Evolutionary conservation across 2,329 filamentous ascomycete genomes (phyloP), one percentile per base, ranked within the genome.

Genomic region (Xylariaceae sp.): DNA sequence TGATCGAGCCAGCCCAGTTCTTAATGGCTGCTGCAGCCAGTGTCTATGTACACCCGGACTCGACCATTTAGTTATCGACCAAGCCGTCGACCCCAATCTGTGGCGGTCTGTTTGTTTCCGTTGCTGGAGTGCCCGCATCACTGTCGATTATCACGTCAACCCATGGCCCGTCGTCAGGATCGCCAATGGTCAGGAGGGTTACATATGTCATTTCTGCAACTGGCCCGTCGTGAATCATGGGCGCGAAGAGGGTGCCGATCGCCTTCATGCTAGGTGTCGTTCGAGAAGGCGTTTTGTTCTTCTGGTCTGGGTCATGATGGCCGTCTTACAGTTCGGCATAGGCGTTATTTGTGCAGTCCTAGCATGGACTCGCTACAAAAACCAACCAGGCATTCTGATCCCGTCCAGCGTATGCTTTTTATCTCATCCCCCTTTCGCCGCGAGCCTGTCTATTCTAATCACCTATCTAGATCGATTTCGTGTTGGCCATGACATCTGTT

Each of bases 21-120:
- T 71, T 47, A 57, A 59, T 17, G 60, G 62, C 44, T 71, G 68
- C 55, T 71, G 69, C 60, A 65, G 57, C 49, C 61, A 68, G 60
- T 71, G 69, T 53, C 61, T 71, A 15, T 65, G 59, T 44, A 65
- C 66, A 18, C 69, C 69, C 2, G 68, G 68, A 7, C 63, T 68
- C 47, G 67, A 68, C 53, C 68, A 66, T 23, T 57, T 71, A 6
- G 66, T 71, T 23, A 47, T 69, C 15, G 68, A 71, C 53, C 62
- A 63, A 41, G 61, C 55, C 39, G 59, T 61, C 47, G 58, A 58
- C 18, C 47, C 53, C 53, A 55, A 61, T 51, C 51, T 53, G 47
- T 71, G 69, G 69, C 68, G 63, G 52, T 69, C 69, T 47, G 64
- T 71, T n/a, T 71, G 69, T 56, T 71, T 70, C 34, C 67, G 67